Percentiles rank a stretch among this genome's conserved stretches.
These are phyloP conservation scores for Phalaenopsis hybrid DNA, from an alignment of 116 monocot genomes.

Conservation along the genomic window DNA sequence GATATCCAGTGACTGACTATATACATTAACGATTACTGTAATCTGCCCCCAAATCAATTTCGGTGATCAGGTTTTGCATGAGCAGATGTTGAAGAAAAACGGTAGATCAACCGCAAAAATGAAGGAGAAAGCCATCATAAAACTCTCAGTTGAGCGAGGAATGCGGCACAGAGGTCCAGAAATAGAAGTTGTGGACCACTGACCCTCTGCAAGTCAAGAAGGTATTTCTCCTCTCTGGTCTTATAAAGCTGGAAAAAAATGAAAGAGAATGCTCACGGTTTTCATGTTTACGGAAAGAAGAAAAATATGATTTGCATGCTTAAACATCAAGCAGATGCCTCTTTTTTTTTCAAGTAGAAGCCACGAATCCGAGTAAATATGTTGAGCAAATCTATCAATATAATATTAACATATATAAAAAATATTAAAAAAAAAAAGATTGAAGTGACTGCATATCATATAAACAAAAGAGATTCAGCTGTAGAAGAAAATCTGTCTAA, in stretches of 20 bases:
- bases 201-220: conserved; percentile 59
- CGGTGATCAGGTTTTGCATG: neutral
- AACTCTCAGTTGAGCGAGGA: conserved; percentile 61
- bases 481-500: neutral
- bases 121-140: conserved; percentile 14
- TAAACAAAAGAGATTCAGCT: neutral
- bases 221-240: conserved; percentile 59
- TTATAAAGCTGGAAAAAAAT: conserved; percentile 47
- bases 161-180: conserved; percentile 50
- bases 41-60: neutral
- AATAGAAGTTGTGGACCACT: conserved; percentile 58
- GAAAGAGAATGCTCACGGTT: no score
- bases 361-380: neutral
- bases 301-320: neutral
- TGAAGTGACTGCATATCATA: neutral
- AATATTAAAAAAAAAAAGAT: neutral
- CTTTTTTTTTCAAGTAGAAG: no score
- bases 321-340: neutral
- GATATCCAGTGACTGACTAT: neutral
- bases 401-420: neutral
- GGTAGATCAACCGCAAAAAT: neutral
- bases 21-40: neutral
- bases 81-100: neutral
- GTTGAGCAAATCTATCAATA: neutral
- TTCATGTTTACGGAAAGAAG: neutral